Evolutionary conservation across 2,329 filamentous ascomycete species (phyloP).

Genomic region (Ophiostoma pallidulum): DNA sequence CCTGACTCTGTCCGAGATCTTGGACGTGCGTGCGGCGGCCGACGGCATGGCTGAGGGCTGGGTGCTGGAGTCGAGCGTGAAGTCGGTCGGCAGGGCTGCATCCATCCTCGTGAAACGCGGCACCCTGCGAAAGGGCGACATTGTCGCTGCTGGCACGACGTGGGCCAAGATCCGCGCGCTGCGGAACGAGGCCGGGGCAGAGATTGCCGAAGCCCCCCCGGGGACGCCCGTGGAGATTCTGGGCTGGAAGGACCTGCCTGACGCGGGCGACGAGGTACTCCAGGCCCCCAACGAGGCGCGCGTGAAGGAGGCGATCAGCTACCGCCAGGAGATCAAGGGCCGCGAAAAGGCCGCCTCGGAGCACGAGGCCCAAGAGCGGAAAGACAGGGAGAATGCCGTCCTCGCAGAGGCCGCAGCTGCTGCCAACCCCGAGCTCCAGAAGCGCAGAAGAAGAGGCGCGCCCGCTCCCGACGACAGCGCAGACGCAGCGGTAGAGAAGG

Average conservation of each 20-base stretch:
- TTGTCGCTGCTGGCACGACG: constrained; percentile 78
- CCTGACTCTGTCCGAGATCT: constrained; percentile 73
- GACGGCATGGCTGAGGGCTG: constrained; percentile 80
- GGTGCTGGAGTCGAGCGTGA: constrained; percentile 86
- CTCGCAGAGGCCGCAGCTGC: constrained; percentile 31
- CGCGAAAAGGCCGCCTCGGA: constrained; percentile 67
- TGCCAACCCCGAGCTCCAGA: constrained; percentile 24
- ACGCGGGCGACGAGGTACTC: constrained; percentile 77
- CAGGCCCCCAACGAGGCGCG: constrained; percentile 71
- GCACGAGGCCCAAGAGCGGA: constrained; percentile 63
- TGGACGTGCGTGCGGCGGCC: constrained; percentile 76
- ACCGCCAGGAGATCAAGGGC: constrained; percentile 63
- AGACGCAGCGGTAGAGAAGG: constrained; percentile 24
- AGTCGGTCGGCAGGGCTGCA: constrained; percentile 72
- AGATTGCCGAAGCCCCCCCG: constrained; percentile 65
- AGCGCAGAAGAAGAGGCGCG: constrained; percentile 26
- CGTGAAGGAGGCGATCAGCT: constrained; percentile 68
- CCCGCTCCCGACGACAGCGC: constrained; percentile 22
- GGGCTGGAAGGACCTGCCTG: constrained; percentile 79
- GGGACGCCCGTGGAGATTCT: constrained; percentile 88
- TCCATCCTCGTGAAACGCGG: constrained; percentile 84
- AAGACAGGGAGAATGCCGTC: constrained; percentile 47
- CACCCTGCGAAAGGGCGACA: constrained; percentile 69
- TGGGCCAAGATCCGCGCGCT: constrained; percentile 81
- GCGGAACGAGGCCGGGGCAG: constrained; percentile 71